Base-by-base conservation (phyloP, 306 rosid genomes). In the Begonia fuchsioides region DNA sequence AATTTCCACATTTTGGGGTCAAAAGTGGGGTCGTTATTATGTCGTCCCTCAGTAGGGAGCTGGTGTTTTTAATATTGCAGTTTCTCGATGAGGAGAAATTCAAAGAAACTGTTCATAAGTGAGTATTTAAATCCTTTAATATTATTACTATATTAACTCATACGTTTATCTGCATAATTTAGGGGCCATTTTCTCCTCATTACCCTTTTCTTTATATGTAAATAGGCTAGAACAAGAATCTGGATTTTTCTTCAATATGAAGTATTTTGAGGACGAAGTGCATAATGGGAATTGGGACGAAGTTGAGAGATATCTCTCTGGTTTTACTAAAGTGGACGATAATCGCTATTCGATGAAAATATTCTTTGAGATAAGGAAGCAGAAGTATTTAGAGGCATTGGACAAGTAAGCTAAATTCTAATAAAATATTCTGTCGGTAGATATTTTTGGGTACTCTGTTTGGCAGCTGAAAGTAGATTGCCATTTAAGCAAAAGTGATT, bases 21-120 rank as follows among this genome's bases (percentile, higher is more conserved):
- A 63, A 67, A 70, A 69, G 35, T 53, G 66, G 63, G 68, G 57
- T 50, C 59, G 67, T 26, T 6, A 26, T 47, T 70, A 90, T 90
- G 98, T 90, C 95, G 55, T 90, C 95, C 66, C 94, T 90, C 45
- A 90, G 98, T 57, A 90, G 95, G 57, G 98, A 90, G 76, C 73
- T 90, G 62, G 98, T 90, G 80, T 90, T 90, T 84, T 63, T 90
- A 93, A 90, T 90, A 83, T 75, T 90, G 68, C 98, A 90, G 82
- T 85, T 90, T 70, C 85, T 90, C n/a, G 98, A 90, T 60, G 98
- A 90, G 76, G 98, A 85, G 69, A 90, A 90, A 75, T 90, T 90
- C 68, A 90, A 90, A 57, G 98, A 90, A 78, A 84, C 98, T 60
- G 95, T 90, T 68, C 98, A 90, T 62, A 90, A 77, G 98, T 90